phyloP scores from a whole-genome alignment of 768 basidiomycete genomes.

The Rhodotorula toruloides region DNA sequence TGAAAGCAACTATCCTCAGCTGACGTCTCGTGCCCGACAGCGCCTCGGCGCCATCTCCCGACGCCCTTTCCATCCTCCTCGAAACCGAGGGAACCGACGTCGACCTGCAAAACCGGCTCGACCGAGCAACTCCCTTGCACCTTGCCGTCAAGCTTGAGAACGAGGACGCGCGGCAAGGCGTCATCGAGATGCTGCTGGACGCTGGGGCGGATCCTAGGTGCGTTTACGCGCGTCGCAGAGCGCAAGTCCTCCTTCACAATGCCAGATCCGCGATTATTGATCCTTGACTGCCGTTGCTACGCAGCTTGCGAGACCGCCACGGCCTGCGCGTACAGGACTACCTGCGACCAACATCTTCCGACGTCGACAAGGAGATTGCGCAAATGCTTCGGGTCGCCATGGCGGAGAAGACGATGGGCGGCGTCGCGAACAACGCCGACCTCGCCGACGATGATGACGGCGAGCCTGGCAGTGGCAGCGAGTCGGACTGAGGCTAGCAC shows the following conservation, averaged over 20 bases:
- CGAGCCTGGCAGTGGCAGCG: slow-evolving; percentile 34
- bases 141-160: slow-evolving; percentile 59
- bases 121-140: slow-evolving; percentile 71
- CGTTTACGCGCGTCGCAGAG: slow-evolving; percentile 38
- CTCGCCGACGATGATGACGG: slow-evolving; percentile 49
- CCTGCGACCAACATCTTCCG: slow-evolving; percentile 55
- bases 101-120: slow-evolving; percentile 65
- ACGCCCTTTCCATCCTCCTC: slow-evolving; percentile 51
- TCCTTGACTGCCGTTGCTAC: neutral
- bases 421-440: slow-evolving; percentile 68
- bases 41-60: slow-evolving; percentile 27
- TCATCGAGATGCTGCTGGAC: slow-evolving; percentile 65
- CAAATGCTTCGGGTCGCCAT: slow-evolving; percentile 44
- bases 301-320: slow-evolving; percentile 67
- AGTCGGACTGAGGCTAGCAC: slow-evolving; percentile 14
- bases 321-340: slow-evolving; percentile 58
- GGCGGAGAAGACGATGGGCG: slow-evolving; percentile 53
- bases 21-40: slow-evolving; percentile 43
- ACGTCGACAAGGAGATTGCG: slow-evolving; percentile 54
- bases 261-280: neutral
- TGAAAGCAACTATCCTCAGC: neutral
- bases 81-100: slow-evolving; percentile 73
- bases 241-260: neutral
- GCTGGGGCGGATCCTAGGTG: slow-evolving; percentile 71
- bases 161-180: slow-evolving; percentile 54